Evolutionary conservation across 164 flowering plant species (phyloP), one percentile per base, ranked within the genome.

Genomic region (Paratinospora sagittata): DNA sequence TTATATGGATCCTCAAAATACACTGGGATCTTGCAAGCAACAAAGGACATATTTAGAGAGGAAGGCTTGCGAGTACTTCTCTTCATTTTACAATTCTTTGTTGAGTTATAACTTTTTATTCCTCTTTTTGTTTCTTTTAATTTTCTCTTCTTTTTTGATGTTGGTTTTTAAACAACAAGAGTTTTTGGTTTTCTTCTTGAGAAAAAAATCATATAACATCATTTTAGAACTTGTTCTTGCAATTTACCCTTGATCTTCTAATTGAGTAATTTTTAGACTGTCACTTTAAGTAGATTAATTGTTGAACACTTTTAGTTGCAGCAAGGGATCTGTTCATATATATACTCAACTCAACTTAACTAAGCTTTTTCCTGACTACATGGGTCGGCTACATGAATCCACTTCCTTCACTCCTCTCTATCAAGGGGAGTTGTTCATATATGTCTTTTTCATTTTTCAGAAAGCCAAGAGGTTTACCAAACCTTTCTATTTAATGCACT

Each of bases 1-100:
- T 14, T 82, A 52, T 75, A 79, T 75, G 80, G 75, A 70, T 75
- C 84, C 41, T 91, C 97, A 69, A 95, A 95, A 69, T 95, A 95
- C 71, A 92, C 97, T 23, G 93, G 99, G 41, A 88, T 92, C 73
- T 41, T 87, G 69, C 99, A 95, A 81, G 99, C 99, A 64, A 76
- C 91, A 12, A 91, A 84, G 75, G 94, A 95, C 69, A 95, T 95
- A 43, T 84, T 84, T 65, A 86, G 87, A 80, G 99, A 92, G 80
- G 99, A 95, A 88, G 97, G 99, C 58, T 77, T 90, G 52, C 83
- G 72, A 88, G 99, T 95, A 87, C 33, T 69, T 27, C 27, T 65
- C 12, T 39, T 65, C 39, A 13, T 11, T 19, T 5, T 27, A 17
- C 8, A 63, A 13, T 16, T 43, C 14, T 17, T 24, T 62, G 3